Conservation (phyloP, 257 asterid species). For the Plantago elongata region DNA sequence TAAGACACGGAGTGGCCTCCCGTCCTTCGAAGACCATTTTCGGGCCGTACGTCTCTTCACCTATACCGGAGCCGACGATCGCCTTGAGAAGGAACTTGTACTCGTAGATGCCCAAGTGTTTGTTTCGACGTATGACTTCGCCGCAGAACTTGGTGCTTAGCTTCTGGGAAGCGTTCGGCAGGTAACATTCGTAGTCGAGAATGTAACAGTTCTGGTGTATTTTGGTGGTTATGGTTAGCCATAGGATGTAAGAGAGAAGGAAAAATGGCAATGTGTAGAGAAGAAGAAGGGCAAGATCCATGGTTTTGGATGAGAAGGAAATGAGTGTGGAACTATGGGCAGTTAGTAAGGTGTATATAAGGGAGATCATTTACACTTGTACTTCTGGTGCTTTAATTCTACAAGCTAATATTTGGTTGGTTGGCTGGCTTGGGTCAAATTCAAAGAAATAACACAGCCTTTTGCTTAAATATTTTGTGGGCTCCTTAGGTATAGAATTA, state of each 20-base stretch:
- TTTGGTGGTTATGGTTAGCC: constrained; percentile 23
- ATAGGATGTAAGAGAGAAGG: constrained; percentile 27
- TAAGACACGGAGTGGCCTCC: constrained; percentile 46
- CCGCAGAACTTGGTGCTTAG: constrained; percentile 60
- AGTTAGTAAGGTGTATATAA: background rate
- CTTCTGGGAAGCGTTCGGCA: constrained; percentile 43
- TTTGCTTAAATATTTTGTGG: background rate
- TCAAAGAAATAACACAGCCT: background rate
- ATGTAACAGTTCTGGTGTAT: constrained; percentile 57
- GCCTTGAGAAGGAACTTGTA: constrained; percentile 75
- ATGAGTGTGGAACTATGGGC: background rate
- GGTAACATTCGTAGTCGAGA: constrained; percentile 68
- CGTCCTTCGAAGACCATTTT: constrained; percentile 58
- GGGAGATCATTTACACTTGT: background rate
- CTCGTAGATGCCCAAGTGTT: constrained; percentile 61
- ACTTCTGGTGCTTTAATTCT: too few relatives aligned
- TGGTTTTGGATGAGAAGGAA: constrained; percentile 13
- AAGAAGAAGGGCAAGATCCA: constrained; percentile 34
- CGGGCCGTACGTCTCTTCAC: constrained; percentile 87
- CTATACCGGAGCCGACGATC: constrained; percentile 82
- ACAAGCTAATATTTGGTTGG: too few relatives aligned
- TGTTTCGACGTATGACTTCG: constrained; percentile 61
- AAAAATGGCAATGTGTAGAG: constrained; percentile 40
- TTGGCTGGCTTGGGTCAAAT: too few relatives aligned
- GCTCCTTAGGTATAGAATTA: too few relatives aligned